Percentiles rank a stretch among this genome's conserved stretches.
These are phyloP conservation scores for Chaetomiaceae sp. DNA, from an alignment of 2,329 filamentous ascomycete species.

Conservation along the genomic window DNA sequence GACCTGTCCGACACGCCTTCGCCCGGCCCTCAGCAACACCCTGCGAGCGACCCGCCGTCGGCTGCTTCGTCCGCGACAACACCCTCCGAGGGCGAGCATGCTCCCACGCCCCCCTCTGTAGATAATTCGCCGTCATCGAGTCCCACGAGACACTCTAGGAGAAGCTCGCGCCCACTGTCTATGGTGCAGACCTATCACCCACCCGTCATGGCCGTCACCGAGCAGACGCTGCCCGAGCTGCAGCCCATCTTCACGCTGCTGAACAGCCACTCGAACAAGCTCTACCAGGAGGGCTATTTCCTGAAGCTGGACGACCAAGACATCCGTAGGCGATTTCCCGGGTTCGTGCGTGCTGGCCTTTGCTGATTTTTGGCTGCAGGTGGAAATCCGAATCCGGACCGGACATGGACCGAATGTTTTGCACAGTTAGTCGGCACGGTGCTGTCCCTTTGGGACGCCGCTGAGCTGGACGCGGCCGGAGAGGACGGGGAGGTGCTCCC, in stretches of 20 bases:
- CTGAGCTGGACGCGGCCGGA: slow-evolving; percentile 81
- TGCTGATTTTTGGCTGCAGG: slow-evolving; percentile 48
- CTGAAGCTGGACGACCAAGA: slow-evolving; percentile 95
- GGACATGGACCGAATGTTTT: slow-evolving; percentile 95
- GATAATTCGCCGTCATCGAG: slow-evolving; percentile 39
- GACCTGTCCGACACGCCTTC: slow-evolving; percentile 23
- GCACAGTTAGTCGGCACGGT: slow-evolving; percentile 94
- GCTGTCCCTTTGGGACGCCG: slow-evolving; percentile 90
- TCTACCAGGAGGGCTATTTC: slow-evolving; percentile 98
- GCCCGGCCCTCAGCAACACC: slow-evolving; percentile 19
- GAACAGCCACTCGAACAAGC: slow-evolving; percentile 91
- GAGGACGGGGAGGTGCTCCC: slow-evolving; percentile 58
- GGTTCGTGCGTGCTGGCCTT: slow-evolving; percentile 18
- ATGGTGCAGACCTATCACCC: slow-evolving; percentile 85
- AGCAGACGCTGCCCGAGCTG: slow-evolving; percentile 86
- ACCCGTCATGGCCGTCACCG: slow-evolving; percentile 76
- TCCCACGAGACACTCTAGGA: slow-evolving; percentile 41
- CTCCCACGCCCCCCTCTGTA: slow-evolving; percentile 33
- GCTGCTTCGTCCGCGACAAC: slow-evolving; percentile 25
- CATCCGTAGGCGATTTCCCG: slow-evolving; percentile 58
- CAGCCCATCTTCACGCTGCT: slow-evolving; percentile 91
- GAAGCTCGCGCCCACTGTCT: slow-evolving; percentile 68
- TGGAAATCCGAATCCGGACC: slow-evolving; percentile 77
- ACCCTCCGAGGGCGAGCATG: slow-evolving; percentile 36
- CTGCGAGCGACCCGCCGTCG: slow-evolving; percentile 19